These are phyloP conservation scores for Sporothrix brunneoviolacea DNA, from an alignment of 2,329 filamentous ascomycete genomes.

Conservation along the genomic window DNA sequence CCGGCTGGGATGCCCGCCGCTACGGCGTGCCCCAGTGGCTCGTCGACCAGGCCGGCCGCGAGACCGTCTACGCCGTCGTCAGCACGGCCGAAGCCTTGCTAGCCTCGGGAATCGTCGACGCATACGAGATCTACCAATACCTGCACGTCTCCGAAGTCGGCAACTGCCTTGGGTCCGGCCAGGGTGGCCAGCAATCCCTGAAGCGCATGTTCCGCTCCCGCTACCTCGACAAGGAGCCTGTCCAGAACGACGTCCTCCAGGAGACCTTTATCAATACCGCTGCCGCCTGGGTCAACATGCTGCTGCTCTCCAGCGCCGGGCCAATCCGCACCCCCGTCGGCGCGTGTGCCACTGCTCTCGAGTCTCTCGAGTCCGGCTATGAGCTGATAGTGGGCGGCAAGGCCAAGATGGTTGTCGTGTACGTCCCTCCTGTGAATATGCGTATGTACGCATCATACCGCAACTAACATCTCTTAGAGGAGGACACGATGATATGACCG, in stretches of 20 bases:
- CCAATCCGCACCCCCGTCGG: slow-evolving; percentile 96
- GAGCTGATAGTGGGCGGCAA: slow-evolving; percentile 99
- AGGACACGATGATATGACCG: slow-evolving; percentile 98
- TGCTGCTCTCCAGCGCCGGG: slow-evolving; percentile 94
- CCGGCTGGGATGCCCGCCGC: slow-evolving; percentile 92
- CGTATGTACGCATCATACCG: too few species aligned
- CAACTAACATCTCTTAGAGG: too few species aligned
- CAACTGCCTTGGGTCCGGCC: slow-evolving; percentile 97
- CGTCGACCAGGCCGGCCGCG: slow-evolving; percentile 92
- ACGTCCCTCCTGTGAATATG: too few species aligned
- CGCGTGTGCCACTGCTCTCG: slow-evolving; percentile 93
- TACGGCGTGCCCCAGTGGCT: slow-evolving; percentile 98
- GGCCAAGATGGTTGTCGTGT: too few species aligned
- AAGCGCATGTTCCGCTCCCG: slow-evolving; percentile 98
- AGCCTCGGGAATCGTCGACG: slow-evolving; percentile 91
- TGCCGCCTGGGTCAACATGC: slow-evolving; percentile 99
- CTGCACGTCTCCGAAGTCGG: slow-evolving; percentile 96
- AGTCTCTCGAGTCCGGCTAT: slow-evolving; percentile 95
- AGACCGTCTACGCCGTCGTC: slow-evolving; percentile 90
- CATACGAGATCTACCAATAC: slow-evolving; percentile 99
- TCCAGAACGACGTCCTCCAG: slow-evolving; percentile 98
- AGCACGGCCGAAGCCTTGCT: slow-evolving; percentile 88
- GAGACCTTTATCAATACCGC: slow-evolving; percentile 99
- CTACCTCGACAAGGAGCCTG: slow-evolving; percentile 89
- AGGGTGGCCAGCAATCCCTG: slow-evolving; percentile 87